phyloP scores from a whole-genome alignment of 2,329 filamentous ascomycete genomes.

The Graphiopsis chlorocephala region DNA sequence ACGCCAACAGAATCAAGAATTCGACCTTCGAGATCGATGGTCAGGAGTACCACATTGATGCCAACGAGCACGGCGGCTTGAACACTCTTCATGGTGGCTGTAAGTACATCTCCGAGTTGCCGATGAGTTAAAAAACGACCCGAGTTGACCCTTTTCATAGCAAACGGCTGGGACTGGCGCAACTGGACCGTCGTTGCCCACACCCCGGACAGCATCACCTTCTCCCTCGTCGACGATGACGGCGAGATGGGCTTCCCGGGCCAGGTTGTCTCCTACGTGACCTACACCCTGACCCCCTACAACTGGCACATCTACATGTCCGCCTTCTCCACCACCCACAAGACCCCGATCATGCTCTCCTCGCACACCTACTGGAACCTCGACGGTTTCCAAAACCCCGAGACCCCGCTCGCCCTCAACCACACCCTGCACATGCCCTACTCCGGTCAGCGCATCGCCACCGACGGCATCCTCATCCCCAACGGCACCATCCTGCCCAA shows the following conservation, averaged over 20 bases:
- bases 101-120: neutral
- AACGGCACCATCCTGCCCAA: constrained; percentile 65
- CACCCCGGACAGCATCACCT: constrained; percentile 67
- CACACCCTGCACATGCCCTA: constrained; percentile 73
- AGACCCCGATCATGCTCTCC: constrained; percentile 80
- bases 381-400: constrained; percentile 72
- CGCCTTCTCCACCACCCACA: constrained; percentile 67
- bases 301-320: constrained; percentile 73
- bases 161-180: constrained; percentile 56
- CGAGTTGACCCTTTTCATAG: constrained; percentile 34
- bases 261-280: constrained; percentile 70
- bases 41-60: constrained; percentile 46
- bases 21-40: constrained; percentile 55
- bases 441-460: constrained; percentile 64
- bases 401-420: constrained; percentile 64
- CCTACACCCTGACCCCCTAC: constrained; percentile 65
- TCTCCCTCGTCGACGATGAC: constrained; percentile 69
- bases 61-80: constrained; percentile 51
- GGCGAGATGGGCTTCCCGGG: constrained; percentile 76
- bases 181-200: constrained; percentile 75
- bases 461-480: constrained; percentile 55
- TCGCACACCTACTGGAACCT: constrained; percentile 79
- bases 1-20: constrained; percentile 80
- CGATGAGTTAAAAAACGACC: too few relatives aligned
- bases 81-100: constrained; percentile 54